These are phyloP conservation scores for Arabidopsis arenosa DNA, from an alignment of 345 rosid genomes.

Conservation along the genomic window DNA sequence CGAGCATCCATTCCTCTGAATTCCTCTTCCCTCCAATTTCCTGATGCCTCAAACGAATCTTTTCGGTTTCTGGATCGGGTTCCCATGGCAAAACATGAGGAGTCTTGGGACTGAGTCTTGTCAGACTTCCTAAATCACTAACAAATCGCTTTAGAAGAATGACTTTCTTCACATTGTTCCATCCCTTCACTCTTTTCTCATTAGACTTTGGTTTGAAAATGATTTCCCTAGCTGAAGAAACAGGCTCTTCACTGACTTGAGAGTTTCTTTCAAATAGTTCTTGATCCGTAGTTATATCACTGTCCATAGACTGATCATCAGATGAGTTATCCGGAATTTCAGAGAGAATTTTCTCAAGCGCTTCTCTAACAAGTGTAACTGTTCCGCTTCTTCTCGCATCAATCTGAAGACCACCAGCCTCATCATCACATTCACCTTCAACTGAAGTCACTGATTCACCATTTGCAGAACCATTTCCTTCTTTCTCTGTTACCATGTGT, in stretches of 20 bases:
- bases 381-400: conserved; percentile 60
- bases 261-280: conserved; percentile 43
- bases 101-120: conserved; percentile 58
- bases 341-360: conserved; percentile 76
- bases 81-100: conserved; percentile 51
- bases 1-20: conserved; percentile 96
- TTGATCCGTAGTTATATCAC: conserved; percentile 50
- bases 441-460: conserved; percentile 36
- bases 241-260: conserved; percentile 45
- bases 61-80: conserved; percentile 66
- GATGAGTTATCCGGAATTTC: conserved; percentile 68
- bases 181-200: conserved; percentile 59
- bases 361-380: conserved; percentile 75
- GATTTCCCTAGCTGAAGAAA: conserved; percentile 22
- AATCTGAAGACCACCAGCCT: conserved; percentile 42
- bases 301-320: conserved; percentile 56
- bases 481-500: conserved; percentile 75
- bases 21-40: conserved; percentile 64
- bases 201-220: conserved; percentile 42
- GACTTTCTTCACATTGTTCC: conserved; percentile 86
- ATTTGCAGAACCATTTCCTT: conserved; percentile 47
- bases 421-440: conserved; percentile 43
- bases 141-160: conserved; percentile 78
- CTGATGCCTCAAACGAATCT: conserved; percentile 69
- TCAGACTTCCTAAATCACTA: conserved; percentile 72